Percentiles rank a stretch among this genome's conserved stretches.
These are phyloP conservation scores for Trichopus zeylanicus DNA, from an alignment of 116 monocot genomes.

Conservation along the genomic window DNA sequence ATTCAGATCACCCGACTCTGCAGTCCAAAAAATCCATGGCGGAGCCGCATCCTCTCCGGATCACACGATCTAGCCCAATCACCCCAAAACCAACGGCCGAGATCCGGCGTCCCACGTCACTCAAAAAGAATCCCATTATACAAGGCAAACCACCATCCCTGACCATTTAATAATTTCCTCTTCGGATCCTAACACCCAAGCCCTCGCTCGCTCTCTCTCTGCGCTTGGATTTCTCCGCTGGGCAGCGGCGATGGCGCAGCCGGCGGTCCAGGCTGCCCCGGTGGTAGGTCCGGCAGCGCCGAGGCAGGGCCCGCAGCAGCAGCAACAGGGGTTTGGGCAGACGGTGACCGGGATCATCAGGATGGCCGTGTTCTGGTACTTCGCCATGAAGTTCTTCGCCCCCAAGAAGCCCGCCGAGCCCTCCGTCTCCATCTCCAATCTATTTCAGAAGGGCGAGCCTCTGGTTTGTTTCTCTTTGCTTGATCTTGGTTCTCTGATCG, in stretches of 20 bases:
- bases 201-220: background rate
- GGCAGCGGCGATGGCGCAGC: slow-evolving; percentile 28
- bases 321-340: slow-evolving; percentile 48
- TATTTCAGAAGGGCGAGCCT: slow-evolving; percentile 80
- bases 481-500: background rate
- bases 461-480: slow-evolving; percentile 29
- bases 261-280: slow-evolving; percentile 20
- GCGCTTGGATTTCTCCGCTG: background rate
- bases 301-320: slow-evolving; percentile 24
- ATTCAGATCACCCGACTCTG: no score
- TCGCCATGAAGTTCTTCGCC: slow-evolving; percentile 88
- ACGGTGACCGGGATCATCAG: slow-evolving; percentile 56
- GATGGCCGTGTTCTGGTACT: slow-evolving; percentile 86
- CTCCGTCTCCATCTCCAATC: slow-evolving; percentile 62
- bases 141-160: no score
- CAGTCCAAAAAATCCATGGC: no score
- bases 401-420: slow-evolving; percentile 70
- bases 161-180: no score
- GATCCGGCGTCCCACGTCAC: no score
- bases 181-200: background rate
- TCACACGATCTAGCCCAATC: no score
- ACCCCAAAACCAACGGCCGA: no score
- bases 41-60: no score
- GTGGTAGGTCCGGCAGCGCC: slow-evolving; percentile 6
- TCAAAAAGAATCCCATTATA: no score